Conservation (phyloP, 2,329 filamentous ascomycete species). For the Clonostachys rosea region DNA sequence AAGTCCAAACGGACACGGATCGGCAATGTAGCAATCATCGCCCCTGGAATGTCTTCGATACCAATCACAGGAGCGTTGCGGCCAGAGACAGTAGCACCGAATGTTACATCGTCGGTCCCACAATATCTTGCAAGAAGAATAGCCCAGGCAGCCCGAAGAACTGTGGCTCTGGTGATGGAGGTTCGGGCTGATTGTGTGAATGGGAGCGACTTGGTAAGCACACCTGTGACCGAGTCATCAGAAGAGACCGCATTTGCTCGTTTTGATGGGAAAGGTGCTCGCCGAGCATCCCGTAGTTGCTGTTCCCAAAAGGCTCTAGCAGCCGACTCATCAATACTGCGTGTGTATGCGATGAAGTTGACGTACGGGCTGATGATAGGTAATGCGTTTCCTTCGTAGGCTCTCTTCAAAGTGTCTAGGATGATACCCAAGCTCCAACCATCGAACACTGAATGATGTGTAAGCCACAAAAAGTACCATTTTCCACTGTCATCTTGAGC, state of each 20-base stretch:
- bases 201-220: too few species aligned
- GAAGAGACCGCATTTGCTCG: not conserved
- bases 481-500: constrained; percentile 3
- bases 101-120: constrained; percentile 19
- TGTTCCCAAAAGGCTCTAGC: not conserved
- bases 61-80: constrained; percentile 7
- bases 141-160: constrained; percentile 5
- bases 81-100: constrained; percentile 10
- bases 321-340: constrained; percentile 14
- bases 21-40: constrained; percentile 8
- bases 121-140: constrained; percentile 16
- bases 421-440: not conserved
- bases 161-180: constrained; percentile 7
- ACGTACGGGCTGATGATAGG: constrained; percentile 19
- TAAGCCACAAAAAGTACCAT: not conserved
- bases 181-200: not conserved
- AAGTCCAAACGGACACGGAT: constrained; percentile 3
- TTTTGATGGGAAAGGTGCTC: not conserved
- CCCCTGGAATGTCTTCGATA: constrained; percentile 6
- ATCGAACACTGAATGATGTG: constrained; percentile 5
- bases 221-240: not conserved
- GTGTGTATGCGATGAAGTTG: constrained; percentile 33
- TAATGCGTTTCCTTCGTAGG: constrained; percentile 1
- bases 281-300: not conserved
- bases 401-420: not conserved